Conservation (phyloP, 2,329 filamentous ascomycete species). For the Fusarium penzigii region DNA sequence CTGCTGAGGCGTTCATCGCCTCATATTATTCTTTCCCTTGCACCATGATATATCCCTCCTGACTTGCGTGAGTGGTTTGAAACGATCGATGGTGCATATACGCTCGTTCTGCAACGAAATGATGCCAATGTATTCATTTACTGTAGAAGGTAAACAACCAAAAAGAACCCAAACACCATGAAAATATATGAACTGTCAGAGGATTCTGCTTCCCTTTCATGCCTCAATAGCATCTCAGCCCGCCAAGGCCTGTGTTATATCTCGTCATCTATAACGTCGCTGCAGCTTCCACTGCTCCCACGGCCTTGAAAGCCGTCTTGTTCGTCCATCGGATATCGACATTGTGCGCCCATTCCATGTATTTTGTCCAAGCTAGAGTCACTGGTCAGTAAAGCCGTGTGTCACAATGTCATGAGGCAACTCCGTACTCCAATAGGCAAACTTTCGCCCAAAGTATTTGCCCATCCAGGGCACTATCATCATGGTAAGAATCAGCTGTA, state of each 20-base stretch:
- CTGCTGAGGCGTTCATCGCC: neutral
- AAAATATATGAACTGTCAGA: neutral
- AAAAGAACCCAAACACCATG: slow-evolving; percentile 24
- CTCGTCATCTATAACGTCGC: slow-evolving; percentile 46
- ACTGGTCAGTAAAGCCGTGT: slow-evolving; percentile 13
- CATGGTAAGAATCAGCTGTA: slow-evolving; percentile 92
- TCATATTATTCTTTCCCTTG: too few species aligned
- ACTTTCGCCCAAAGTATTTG: slow-evolving; percentile 92
- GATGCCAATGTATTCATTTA: neutral
- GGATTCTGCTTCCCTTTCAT: neutral
- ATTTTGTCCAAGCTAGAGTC: slow-evolving; percentile 79
- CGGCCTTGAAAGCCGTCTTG: slow-evolving; percentile 63
- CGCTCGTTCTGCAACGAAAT: neutral
- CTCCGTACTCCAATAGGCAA: slow-evolving; percentile 88
- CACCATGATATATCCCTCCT: neutral
- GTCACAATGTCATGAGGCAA: neutral
- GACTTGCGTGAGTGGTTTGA: neutral
- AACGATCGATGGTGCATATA: neutral
- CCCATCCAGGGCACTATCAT: slow-evolving; percentile 90
- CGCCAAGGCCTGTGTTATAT: neutral
- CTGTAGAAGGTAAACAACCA: slow-evolving; percentile 7
- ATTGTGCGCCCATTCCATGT: slow-evolving; percentile 90
- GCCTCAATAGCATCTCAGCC: neutral
- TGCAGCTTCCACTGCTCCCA: slow-evolving; percentile 63
- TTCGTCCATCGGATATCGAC: slow-evolving; percentile 71